A percentile compares a stretch with the other conserved stretches of the same genome.
Evolutionary conservation across 768 basidiomycete species (phyloP).

Genomic region (Sporobolomyces phaffii): DNA sequence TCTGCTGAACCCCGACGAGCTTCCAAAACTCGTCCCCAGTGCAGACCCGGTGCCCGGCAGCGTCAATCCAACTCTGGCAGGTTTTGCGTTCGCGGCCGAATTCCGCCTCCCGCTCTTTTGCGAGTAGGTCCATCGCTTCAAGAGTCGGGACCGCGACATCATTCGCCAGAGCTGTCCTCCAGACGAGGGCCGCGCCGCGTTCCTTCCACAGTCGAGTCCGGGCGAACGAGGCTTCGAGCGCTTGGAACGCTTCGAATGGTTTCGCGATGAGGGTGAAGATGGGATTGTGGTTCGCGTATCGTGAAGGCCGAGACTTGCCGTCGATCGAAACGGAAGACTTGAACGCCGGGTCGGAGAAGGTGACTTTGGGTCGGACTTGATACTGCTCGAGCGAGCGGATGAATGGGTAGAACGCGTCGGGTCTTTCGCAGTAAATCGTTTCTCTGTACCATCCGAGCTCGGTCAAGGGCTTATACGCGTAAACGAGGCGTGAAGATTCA

Average conservation of each 20-base stretch:
- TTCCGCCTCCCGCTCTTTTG: not conserved
- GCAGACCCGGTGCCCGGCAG: conserved; percentile 50
- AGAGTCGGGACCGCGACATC: not conserved
- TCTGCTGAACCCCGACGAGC: conserved; percentile 70
- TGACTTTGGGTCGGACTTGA: not conserved
- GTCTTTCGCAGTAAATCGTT: conserved; percentile 1
- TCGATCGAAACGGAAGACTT: not conserved
- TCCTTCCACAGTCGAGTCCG: not conserved
- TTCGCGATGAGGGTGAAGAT: conserved; percentile 19
- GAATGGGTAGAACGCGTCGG: conserved; percentile 15
- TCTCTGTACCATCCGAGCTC: not conserved
- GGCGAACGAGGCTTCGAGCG: conserved; percentile 13
- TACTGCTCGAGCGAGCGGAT: not conserved
- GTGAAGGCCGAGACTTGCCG: not conserved
- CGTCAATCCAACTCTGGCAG: conserved; percentile 20
- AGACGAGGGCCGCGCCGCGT: not conserved
- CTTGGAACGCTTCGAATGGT: conserved; percentile 16
- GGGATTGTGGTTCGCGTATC: conserved; percentile 27
- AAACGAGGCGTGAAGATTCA: not conserved
- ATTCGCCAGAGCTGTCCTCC: not conserved
- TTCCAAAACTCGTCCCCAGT: conserved; percentile 41
- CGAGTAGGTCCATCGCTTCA: conserved; percentile 5
- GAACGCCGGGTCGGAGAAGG: conserved; percentile 3
- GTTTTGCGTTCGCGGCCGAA: not conserved
- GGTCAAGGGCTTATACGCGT: not conserved